Evolutionary conservation across 176 grass and related monocot species (phyloP), one percentile per base, ranked within the genome.

Genomic region (Saccharum spontaneum): DNA sequence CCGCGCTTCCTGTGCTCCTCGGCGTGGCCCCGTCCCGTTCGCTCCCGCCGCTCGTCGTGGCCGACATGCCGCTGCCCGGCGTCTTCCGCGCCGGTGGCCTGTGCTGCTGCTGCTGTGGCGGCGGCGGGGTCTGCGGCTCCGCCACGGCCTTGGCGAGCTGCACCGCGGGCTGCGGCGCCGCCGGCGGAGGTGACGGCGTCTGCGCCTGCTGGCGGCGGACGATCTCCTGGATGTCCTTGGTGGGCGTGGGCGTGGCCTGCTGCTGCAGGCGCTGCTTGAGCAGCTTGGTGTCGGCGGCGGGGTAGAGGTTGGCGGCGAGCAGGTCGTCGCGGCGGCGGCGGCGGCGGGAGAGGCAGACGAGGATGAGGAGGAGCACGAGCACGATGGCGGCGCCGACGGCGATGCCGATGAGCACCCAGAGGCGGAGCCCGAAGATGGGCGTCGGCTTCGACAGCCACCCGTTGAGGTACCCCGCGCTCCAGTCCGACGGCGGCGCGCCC

Each of bases 351-450:
- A 97, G 88, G 85, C 91, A 94, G 72, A 92, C 50, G 36, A 89
- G 88, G 63, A 94, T 69, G 7, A 95, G 84, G 10, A 90, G 71
- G 37, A 98, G 90, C 4, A 95, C 86, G 6, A 98, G 78, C 55
- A 95, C 86, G 75, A 94, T 92, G 69, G 89, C 81, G 73, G 93
- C 88, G 74, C 91, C 96, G 80, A 90, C 86, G 44, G 90, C 84
- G 78, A 93, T 85, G 78, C 93, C 96, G 77, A 98, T 80, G 79
- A 98, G 79, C 30, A 95, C 93, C 96, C 96, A 98, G 50, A 95
- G 89, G 76, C 87, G 86, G 18, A 98, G 91, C 7, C 96, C 96
- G 33, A 98, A 94, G 38, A 98, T 81, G 37, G 83, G 86, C 65
- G 96, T 98, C 33, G 78, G 87, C 79, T 92, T 85, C n/a, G 96